A percentile compares a stretch with the other conserved stretches of the same genome.
These are phyloP conservation scores for Leccinellum rugosiceps DNA, from an alignment of 768 basidiomycete species.

Conservation along the genomic window DNA sequence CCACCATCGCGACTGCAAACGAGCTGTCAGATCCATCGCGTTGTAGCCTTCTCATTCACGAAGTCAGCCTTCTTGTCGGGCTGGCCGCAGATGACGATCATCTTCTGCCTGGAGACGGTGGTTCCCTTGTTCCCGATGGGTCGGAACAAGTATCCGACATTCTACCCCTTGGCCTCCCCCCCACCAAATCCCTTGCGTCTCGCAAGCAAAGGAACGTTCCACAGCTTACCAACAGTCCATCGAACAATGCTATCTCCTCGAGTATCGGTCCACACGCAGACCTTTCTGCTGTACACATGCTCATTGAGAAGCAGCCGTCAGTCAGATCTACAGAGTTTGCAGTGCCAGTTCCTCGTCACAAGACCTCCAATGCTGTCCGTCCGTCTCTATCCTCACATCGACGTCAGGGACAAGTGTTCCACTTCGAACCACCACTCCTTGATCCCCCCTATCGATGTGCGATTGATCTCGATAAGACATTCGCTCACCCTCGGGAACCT, in stretches of 20 bases:
- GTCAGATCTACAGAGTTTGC: neutral
- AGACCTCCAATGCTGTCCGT: constrained; percentile 1
- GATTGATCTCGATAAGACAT: constrained; percentile 10
- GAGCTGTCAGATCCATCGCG: constrained; percentile 12
- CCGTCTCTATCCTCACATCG: constrained; percentile 8
- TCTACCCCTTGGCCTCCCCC: constrained; percentile 17
- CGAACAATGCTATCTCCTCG: neutral
- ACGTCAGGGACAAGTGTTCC: constrained; percentile 29
- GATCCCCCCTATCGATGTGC: neutral
- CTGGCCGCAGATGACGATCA: constrained; percentile 20
- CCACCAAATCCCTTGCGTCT: constrained; percentile 18
- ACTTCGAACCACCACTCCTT: constrained; percentile 4
- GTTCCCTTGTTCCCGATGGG: neutral
- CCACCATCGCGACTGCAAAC: neutral
- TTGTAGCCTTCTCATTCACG: constrained; percentile 30
- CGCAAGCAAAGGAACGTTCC: constrained; percentile 9
- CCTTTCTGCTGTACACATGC: neutral
- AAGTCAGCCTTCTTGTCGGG: constrained; percentile 32
- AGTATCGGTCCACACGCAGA: neutral
- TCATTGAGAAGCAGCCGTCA: neutral
- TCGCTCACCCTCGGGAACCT: constrained; percentile 14
- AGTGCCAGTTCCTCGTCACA: constrained; percentile 11
- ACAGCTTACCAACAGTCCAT: neutral
- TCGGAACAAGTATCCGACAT: constrained; percentile 6
- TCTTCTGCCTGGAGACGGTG: neutral